Percentiles rank a stretch among this genome's conserved stretches.
Evolutionary conservation across 306 rosid genomes (phyloP).

Genomic region (Potentilla sterilis): DNA sequence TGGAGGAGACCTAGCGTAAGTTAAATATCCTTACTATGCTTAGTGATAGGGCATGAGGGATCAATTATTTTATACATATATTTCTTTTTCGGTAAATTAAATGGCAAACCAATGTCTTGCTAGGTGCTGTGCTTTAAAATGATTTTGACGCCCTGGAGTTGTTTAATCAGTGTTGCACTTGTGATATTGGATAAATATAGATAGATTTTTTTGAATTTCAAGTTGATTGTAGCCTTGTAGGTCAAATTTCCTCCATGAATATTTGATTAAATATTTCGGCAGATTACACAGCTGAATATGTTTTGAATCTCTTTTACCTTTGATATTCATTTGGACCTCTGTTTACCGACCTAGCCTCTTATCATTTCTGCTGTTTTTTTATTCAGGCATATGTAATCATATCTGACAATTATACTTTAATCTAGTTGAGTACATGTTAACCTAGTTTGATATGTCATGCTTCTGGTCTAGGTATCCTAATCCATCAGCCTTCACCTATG

Average conservation of each 20-base stretch:
- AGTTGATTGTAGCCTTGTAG: neutral
- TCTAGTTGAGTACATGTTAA: neutral
- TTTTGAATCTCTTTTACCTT: neutral
- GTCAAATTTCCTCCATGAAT: neutral
- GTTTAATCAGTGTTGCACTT: neutral
- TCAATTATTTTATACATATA: constrained; percentile 4
- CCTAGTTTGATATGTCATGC: constrained; percentile 1
- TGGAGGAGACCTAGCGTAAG: constrained; percentile 99
- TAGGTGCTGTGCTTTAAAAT: constrained; percentile 13
- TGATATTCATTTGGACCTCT: constrained; percentile 3
- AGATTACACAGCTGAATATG: constrained; percentile 4
- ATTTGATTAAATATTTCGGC: constrained; percentile 8
- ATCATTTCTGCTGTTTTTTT: neutral
- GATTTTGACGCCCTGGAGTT: constrained; percentile 9
- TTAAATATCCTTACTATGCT: constrained; percentile 21
- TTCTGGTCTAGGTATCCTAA: constrained; percentile 75
- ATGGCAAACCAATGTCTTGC: neutral
- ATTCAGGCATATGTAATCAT: neutral
- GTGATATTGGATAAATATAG: constrained; percentile 7
- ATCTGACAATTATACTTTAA: constrained; percentile 1
- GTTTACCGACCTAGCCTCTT: neutral
- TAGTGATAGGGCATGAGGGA: constrained; percentile 14
- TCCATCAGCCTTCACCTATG: constrained; percentile 87
- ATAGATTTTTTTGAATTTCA: neutral
- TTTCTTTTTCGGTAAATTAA: constrained; percentile 23